Evolutionary conservation across 768 basidiomycete genomes (phyloP), one percentile per base, ranked within the genome.

Genomic region (Sporobolomyces phaffii): DNA sequence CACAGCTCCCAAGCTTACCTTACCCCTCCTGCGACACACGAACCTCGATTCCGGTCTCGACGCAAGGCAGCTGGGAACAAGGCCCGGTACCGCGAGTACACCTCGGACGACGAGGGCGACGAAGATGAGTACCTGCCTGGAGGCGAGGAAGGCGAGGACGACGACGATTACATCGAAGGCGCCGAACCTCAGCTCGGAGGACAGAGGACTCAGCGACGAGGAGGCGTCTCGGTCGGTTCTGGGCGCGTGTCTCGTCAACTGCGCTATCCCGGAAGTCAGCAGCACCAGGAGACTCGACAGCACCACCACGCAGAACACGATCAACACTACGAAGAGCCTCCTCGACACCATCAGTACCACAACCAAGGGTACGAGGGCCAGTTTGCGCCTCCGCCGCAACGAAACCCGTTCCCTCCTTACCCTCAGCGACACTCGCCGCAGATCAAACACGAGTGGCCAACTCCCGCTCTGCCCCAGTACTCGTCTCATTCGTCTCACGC

Each of bases 1-100:
- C 47, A 64, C 45, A 29, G 34, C 28, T 38, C 43, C n/a, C 53
- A 58, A 26, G 44, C 40, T 2, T 68, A 63, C 58, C 29, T 56
- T 31, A 68, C 67, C 1, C 67, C 62, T 38, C 67, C 67, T 28
- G n/a, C 57, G 20, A 62, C 57, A 2, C 49, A 53, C 36, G n/a
- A 58, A n/a, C 24, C 45, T 10, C 62, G 62, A 13, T 41, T 63
- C 44, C 13, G 56, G 15, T 58, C 56, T 43, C 53, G 52, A 0
- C 51, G 51, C 9, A 40, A 34, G 9, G 62, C 54, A 17, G 54
- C 54, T 2, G 38, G 43, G n/a, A 31, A 15, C 1, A 24, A 10
- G 14, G 53, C 20, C 2, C 43, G 36, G 0, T 63, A 63, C 34
- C 24, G 34, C 34, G 62, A 63, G 53, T 38, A 49, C 36, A 33